Percentiles rank a stretch among this genome's conserved stretches.
phyloP scores from a whole-genome alignment of 192 early-diverging fungal species.

The Coemansia furcata region DNA sequence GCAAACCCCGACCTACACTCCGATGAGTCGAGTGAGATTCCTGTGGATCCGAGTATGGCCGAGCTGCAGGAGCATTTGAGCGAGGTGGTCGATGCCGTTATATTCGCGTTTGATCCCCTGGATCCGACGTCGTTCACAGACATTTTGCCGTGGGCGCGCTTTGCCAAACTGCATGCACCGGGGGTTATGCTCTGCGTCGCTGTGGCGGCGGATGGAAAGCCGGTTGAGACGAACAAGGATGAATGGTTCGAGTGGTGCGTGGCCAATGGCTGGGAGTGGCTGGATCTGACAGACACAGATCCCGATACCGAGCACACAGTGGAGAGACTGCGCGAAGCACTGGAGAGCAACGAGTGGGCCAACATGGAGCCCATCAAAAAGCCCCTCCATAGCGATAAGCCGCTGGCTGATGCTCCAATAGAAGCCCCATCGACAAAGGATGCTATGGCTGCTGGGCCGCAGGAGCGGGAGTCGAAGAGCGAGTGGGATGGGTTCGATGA shows the following conservation, averaged over 20 bases:
- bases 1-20: slow-evolving; percentile 8
- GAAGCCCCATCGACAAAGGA: not conserved
- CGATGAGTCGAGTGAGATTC: slow-evolving; percentile 7
- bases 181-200: slow-evolving; percentile 38
- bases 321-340: slow-evolving; percentile 32
- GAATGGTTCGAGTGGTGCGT: slow-evolving; percentile 42
- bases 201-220: not conserved
- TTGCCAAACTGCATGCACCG: slow-evolving; percentile 17
- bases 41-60: slow-evolving; percentile 14
- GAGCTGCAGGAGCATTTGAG: slow-evolving; percentile 36
- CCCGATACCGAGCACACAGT: slow-evolving; percentile 39
- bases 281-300: slow-evolving; percentile 44
- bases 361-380: slow-evolving; percentile 15
- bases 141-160: slow-evolving; percentile 45
- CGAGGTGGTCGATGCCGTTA: slow-evolving; percentile 39
- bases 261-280: slow-evolving; percentile 46
- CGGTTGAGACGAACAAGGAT: slow-evolving; percentile 7
- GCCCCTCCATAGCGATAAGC: no score
- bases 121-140: slow-evolving; percentile 29
- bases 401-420: not conserved
- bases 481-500: slow-evolving; percentile 46
- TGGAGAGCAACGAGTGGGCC: slow-evolving; percentile 43
- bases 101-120: slow-evolving; percentile 35
- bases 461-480: not conserved
- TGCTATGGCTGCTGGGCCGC: not conserved